A percentile compares a stretch with the other conserved stretches of the same genome.
Evolutionary conservation across 192 early-diverging fungal species (phyloP).

Genomic region (Coemansia sp.): DNA sequence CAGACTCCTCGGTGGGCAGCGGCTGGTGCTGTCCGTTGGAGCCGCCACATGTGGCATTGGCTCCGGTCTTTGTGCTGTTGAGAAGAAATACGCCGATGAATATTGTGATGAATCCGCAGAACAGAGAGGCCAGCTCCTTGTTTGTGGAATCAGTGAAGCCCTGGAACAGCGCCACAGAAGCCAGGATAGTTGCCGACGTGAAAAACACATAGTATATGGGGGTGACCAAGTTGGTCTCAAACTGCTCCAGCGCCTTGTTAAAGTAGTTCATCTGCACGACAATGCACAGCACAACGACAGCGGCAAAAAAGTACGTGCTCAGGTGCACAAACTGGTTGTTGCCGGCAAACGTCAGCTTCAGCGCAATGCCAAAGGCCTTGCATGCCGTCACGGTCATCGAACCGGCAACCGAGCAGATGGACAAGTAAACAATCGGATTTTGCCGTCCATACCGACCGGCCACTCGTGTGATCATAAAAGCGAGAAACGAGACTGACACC

Average conservation of each 20-base stretch:
- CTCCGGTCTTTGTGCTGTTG: conserved; percentile 56
- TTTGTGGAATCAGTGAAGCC: conserved; percentile 74
- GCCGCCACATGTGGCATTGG: neutral
- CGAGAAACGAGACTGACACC: conserved; percentile 61
- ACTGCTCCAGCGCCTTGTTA: conserved; percentile 92
- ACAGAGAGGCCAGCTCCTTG: conserved; percentile 77
- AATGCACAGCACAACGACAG: conserved; percentile 76
- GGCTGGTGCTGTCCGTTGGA: conserved; percentile 44
- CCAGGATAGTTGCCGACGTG: conserved; percentile 89
- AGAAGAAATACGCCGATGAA: conserved; percentile 90
- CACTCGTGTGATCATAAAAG: conserved; percentile 78
- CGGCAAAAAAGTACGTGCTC: conserved; percentile 85
- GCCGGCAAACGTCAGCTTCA: conserved; percentile 90
- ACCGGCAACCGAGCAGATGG: conserved; percentile 96
- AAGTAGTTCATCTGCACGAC: conserved; percentile 98
- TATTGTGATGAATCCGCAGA: conserved; percentile 89
- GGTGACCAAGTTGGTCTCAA: conserved; percentile 86
- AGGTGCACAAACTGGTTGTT: conserved; percentile 88
- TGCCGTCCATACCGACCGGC: conserved; percentile 78
- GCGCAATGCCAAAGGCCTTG: conserved; percentile 92
- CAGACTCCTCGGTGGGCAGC: conserved; percentile 50
- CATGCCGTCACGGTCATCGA: conserved; percentile 89
- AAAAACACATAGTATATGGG: conserved; percentile 96
- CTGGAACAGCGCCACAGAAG: conserved; percentile 85
- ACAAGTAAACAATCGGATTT: conserved; percentile 84